A percentile compares a stretch with the other conserved stretches of the same genome.
Conservation (phyloP, 2,329 filamentous ascomycete species). For the Clonostachys solani region DNA sequence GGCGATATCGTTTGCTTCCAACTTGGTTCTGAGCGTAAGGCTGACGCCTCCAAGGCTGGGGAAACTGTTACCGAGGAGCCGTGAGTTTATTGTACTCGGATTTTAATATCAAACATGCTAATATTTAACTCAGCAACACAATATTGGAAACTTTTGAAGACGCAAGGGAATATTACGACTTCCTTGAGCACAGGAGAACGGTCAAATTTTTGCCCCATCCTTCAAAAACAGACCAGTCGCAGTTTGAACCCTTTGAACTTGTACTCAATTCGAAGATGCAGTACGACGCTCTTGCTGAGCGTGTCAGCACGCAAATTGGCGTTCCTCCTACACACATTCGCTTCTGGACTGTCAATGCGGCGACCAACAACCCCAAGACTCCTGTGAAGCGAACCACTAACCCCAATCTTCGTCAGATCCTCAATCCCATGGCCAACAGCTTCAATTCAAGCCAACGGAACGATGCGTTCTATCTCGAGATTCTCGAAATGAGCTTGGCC, state of each 20-base stretch:
- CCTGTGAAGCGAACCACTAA: conserved; percentile 69
- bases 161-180: conserved; percentile 87
- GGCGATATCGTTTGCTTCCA: conserved; percentile 98
- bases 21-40: conserved; percentile 48
- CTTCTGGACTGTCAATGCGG: conserved; percentile 80
- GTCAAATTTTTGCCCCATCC: conserved; percentile 74
- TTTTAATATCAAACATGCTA: no score
- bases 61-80: conserved; percentile 14
- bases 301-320: conserved; percentile 73
- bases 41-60: conserved; percentile 11
- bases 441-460: conserved; percentile 65
- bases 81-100: conserved; percentile 12
- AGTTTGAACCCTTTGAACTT: conserved; percentile 67
- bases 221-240: conserved; percentile 45
- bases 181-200: conserved; percentile 76
- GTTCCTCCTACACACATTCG: conserved; percentile 84
- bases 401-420: conserved; percentile 72
- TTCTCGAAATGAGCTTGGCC: conserved; percentile 88
- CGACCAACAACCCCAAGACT: conserved; percentile 71
- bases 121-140: no score
- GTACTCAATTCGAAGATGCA: conserved; percentile 82
- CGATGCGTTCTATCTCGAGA: conserved; percentile 86
- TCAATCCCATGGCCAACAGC: conserved; percentile 65
- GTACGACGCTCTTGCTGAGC: conserved; percentile 82
- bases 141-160: conserved; percentile 32